Percentiles rank a stretch among this genome's conserved stretches.
Evolutionary conservation across 305 asterid genomes (phyloP).

Genomic region (Ilex paraguariensis): DNA sequence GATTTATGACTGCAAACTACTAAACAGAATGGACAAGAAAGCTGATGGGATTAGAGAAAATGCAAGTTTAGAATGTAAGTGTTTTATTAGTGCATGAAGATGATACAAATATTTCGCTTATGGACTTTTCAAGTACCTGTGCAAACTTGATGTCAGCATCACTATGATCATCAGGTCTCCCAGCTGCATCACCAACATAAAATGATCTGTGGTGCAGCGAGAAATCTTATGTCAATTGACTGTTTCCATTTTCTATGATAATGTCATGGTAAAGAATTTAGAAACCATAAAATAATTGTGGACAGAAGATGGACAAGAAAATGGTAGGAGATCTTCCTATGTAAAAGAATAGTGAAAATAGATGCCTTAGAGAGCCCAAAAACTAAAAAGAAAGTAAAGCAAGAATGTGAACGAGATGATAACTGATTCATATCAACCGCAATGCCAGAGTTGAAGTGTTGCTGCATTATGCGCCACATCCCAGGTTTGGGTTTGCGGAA

Average conservation of each 20-base stretch:
- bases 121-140: constrained; percentile 35
- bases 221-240: neutral
- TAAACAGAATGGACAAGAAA: no score
- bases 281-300: no score
- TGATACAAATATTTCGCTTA: no score
- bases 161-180: constrained; percentile 78
- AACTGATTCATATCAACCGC: constrained; percentile 72
- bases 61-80: neutral
- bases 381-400: neutral
- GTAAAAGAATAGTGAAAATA: no score
- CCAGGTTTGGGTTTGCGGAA: constrained; percentile 90
- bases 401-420: constrained; percentile 19
- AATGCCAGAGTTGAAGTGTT: constrained; percentile 82
- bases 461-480: constrained; percentile 88
- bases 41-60: neutral
- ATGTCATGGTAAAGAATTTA: no score
- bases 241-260: no score
- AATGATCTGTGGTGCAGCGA: constrained; percentile 54
- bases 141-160: constrained; percentile 89
- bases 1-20: no score
- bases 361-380: no score
- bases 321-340: no score
- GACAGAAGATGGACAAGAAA: no score
- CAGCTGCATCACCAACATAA: constrained; percentile 98
- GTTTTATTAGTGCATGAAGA: neutral